These are phyloP conservation scores for Balansia obtecta DNA, from an alignment of 2,329 filamentous ascomycete species.

Conservation along the genomic window DNA sequence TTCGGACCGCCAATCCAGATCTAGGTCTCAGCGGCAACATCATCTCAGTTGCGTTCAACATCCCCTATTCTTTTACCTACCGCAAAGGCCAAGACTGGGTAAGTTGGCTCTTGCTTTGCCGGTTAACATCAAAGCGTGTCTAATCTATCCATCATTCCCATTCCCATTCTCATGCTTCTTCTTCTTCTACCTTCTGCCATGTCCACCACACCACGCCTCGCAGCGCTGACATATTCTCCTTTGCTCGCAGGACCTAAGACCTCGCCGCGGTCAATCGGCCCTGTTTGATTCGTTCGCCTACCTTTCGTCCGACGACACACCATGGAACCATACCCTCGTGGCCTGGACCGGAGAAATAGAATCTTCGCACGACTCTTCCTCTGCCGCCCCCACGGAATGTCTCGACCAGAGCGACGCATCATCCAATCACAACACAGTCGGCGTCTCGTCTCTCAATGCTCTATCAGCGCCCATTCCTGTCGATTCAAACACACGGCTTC, in stretches of 20 bases:
- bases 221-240: neutral
- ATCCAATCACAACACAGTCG: conserved; percentile 25
- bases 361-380: conserved; percentile 26
- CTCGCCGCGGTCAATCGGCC: conserved; percentile 77
- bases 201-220: neutral
- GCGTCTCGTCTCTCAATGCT: conserved; percentile 50
- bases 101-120: conserved; percentile 14
- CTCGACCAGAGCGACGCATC: conserved; percentile 24
- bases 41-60: conserved; percentile 53
- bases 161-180: too few relatives aligned
- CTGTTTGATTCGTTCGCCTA: conserved; percentile 85
- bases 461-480: conserved; percentile 71
- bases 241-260: conserved; percentile 50
- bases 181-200: neutral
- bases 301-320: conserved; percentile 68
- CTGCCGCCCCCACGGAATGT: conserved; percentile 35
- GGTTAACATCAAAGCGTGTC: neutral
- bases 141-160: neutral
- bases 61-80: conserved; percentile 47
- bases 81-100: conserved; percentile 50
- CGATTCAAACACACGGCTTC: conserved; percentile 43
- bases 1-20: conserved; percentile 43
- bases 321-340: conserved; percentile 86
- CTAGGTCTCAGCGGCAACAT: conserved; percentile 50
- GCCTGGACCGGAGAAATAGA: conserved; percentile 91